Evolutionary conservation across 352 stramenopile genomes (phyloP), one percentile per base, ranked within the genome.

Genomic region (Globisporangium camurandrum): DNA sequence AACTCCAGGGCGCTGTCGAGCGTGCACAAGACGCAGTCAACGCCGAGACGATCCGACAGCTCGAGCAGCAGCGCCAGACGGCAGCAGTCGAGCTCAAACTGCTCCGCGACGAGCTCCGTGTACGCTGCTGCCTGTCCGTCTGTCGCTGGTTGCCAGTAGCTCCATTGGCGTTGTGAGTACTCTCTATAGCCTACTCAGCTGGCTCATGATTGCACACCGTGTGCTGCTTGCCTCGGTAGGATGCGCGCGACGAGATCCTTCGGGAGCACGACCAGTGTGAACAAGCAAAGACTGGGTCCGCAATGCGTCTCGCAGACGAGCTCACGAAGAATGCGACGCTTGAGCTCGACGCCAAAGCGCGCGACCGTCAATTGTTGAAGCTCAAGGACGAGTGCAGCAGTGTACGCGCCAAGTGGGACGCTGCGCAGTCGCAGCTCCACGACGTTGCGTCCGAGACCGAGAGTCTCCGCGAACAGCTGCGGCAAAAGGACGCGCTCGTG

Each of bases 401-500:
- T 6, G 51, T 86, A 5, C 62, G 61, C 3, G 57, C 59, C 7
- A 77, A 87, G 43, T 75, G 60, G 61, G 71, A 87, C 17, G 53
- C 83, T 10, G 54, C 66, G 4, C 68, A 88, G 37, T 82, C 66
- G 37, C 86, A 84, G 46, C 48, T 87, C 14, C 63, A 71, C 1
- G 67, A 87, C 37, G 31, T 71, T 16, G 46, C 41, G 8, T 70
- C 65, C n/a, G 78, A 90, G 37, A 68, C 55, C 37, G 75, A 89
- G 36, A 59, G 62, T 49, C 46, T 88, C 22, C 75, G 75, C 24
- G 78, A 86, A 2, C 77, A 92, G 44, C 43, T 89, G 10, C 85
- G 84, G 49, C 80, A 89, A 54, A 88, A 88, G 39, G 80, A 88
- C 12, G 41, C 65, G 10, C 61, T 86, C n/a, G 59, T 86, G 23